A percentile compares a stretch with the other conserved stretches of the same genome.
These are phyloP conservation scores for Cadophora sp. DNA, from an alignment of 2,329 filamentous ascomycete species.

Conservation along the genomic window DNA sequence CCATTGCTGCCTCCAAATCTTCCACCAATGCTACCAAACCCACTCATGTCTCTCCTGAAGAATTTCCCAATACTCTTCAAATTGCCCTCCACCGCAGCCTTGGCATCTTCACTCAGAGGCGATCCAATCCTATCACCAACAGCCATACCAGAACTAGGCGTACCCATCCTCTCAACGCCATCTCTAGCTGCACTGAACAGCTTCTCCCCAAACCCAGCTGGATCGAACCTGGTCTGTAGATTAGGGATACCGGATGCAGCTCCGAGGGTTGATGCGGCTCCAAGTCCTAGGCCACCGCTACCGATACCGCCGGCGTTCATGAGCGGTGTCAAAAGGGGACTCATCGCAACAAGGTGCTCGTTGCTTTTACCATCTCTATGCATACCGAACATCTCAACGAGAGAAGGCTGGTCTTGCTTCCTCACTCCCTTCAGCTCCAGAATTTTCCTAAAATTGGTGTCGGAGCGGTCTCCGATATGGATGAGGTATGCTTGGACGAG, in stretches of 20 bases:
- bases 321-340: slow-evolving; percentile 73
- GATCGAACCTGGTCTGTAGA: slow-evolving; percentile 73
- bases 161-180: slow-evolving; percentile 77
- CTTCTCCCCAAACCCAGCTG: slow-evolving; percentile 83
- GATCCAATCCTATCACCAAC: slow-evolving; percentile 37
- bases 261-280: slow-evolving; percentile 51
- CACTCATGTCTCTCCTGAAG: slow-evolving; percentile 86
- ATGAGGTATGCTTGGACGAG: slow-evolving; percentile 97
- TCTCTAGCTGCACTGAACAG: slow-evolving; percentile 88
- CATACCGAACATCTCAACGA: slow-evolving; percentile 83
- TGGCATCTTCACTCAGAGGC: slow-evolving; percentile 54
- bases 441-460: slow-evolving; percentile 95
- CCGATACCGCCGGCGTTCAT: slow-evolving; percentile 56
- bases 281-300: slow-evolving; percentile 53
- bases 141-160: slow-evolving; percentile 29
- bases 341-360: slow-evolving; percentile 73
- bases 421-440: slow-evolving; percentile 93
- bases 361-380: slow-evolving; percentile 78
- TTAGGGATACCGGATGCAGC: slow-evolving; percentile 46
- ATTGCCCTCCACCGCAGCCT: slow-evolving; percentile 87
- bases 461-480: slow-evolving; percentile 92
- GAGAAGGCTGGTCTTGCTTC: slow-evolving; percentile 79
- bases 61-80: slow-evolving; percentile 96
- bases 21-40: slow-evolving; percentile 76
- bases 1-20: slow-evolving; percentile 47